These are phyloP conservation scores for Hypoxylon fuscum DNA, from an alignment of 495 filamentous ascomycete species.

Conservation along the genomic window DNA sequence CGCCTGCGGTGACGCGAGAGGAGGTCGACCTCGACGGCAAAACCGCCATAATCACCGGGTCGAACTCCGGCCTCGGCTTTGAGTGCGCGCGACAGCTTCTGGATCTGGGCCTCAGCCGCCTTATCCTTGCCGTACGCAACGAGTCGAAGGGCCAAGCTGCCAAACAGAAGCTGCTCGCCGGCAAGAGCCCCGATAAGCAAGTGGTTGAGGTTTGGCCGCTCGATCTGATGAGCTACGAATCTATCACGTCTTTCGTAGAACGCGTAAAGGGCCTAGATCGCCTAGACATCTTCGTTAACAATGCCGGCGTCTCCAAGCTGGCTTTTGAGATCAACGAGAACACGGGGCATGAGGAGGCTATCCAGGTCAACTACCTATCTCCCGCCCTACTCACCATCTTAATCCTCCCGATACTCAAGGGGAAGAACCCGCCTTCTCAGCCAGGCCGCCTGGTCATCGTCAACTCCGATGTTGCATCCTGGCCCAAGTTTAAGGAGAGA, in stretches of 20 bases:
- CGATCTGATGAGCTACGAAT: conserved; percentile 58
- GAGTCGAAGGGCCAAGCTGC: conserved; percentile 50
- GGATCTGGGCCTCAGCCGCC: conserved; percentile 41
- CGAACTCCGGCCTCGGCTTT: conserved; percentile 59
- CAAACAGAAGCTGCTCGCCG: conserved; percentile 10
- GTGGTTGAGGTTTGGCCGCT: conserved; percentile 61
- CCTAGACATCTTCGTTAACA: conserved; percentile 60
- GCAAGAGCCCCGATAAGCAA: conserved; percentile 14
- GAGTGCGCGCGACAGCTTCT: conserved; percentile 51
- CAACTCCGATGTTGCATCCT: too few species aligned
- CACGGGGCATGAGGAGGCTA: background rate
- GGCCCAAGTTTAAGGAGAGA: too few species aligned
- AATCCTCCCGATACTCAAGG: too few species aligned
- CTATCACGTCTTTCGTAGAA: conserved; percentile 50
- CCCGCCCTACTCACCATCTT: too few species aligned
- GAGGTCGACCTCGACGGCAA: conserved; percentile 32
- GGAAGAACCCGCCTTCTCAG: too few species aligned
- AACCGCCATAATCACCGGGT: conserved; percentile 59
- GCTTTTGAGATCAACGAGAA: background rate
- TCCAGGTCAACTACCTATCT: too few species aligned
- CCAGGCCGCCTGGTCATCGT: too few species aligned
- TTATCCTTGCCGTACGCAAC: conserved; percentile 53
- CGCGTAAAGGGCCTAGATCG: conserved; percentile 46
- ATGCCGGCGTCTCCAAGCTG: conserved; percentile 52
- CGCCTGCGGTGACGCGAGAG: background rate